A percentile compares a stretch with the other conserved stretches of the same genome.
Evolutionary conservation across 2,329 filamentous ascomycete species (phyloP).

Genomic region (Aspergillus phoenicis): DNA sequence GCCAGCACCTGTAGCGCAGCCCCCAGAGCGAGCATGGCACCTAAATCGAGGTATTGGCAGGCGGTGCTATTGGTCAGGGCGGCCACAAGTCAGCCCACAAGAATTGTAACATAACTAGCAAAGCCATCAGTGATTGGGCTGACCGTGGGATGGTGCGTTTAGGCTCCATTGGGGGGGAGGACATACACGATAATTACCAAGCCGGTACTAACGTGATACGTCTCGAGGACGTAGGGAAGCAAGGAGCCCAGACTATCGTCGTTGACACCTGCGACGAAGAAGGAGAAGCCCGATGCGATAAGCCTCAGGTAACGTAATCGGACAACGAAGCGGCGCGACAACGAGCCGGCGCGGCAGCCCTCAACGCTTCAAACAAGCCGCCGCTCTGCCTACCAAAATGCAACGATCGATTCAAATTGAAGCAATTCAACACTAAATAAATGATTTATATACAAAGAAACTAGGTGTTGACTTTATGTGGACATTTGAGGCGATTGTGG

Average conservation of each 20-base stretch:
- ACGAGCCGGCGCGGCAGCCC: too few species aligned
- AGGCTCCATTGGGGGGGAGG: conserved; percentile 1
- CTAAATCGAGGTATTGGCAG: conserved; percentile 56
- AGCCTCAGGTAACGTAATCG: conserved; percentile 47
- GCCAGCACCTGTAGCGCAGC: conserved; percentile 54
- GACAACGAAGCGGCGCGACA: too few species aligned
- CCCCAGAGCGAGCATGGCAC: conserved; percentile 59
- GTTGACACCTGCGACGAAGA: conserved; percentile 67
- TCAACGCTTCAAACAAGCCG: too few species aligned
- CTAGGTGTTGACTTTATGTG: too few species aligned
- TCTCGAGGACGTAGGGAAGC: conserved; percentile 63
- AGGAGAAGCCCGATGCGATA: conserved; percentile 60
- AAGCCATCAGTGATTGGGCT: background rate
- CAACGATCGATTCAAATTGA: too few species aligned
- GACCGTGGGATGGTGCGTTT: too few species aligned
- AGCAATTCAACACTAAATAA: too few species aligned
- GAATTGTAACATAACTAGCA: conserved; percentile 57
- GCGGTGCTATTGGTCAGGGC: conserved; percentile 56
- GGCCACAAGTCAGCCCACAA: conserved; percentile 62
- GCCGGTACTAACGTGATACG: conserved; percentile 58
- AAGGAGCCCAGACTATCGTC: conserved; percentile 66
- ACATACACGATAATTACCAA: conserved; percentile 56
- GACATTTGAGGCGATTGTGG: too few species aligned
- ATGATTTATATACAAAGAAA: too few species aligned
- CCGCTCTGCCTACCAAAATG: too few species aligned